Base-by-base conservation (phyloP, 805 yeast genomes). In the Saccharomycopsis malanga region DNA sequence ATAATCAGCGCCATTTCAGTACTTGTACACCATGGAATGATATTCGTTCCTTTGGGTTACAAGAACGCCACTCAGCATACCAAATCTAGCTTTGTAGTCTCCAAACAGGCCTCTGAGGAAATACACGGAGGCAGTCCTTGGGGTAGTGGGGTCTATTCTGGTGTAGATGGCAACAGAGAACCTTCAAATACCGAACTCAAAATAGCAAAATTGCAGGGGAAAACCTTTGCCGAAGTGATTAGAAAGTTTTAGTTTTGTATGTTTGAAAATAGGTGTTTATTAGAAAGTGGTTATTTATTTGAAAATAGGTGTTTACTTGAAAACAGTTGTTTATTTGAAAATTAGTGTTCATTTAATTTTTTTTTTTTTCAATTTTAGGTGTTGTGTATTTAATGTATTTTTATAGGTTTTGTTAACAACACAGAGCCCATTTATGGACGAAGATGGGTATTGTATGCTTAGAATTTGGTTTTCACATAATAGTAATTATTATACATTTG, bases 111-210 rank as follows among this genome's bases (percentile, higher is more conserved):
- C 63, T 59, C 81, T 50, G 72, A 70, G 17, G 89, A 81, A 67
- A 71, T 74, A 48, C 88, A 81, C 61, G 95, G 93, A 58, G 82
- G 83, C 57, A 76, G 89, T 46, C 76, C 94, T 44, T 87, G 87
- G 83, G 94, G 94, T 65, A 87, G 94, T 38, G 91, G 89, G 60
- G 70, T 85, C 48, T 71, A 74, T 55, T 86, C 94, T 30, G 89
- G 82, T 54, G 67, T 77, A 22, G 87, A 83, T 60, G 94, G 94
- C 57, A 75, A 87, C 36, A 80, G 89, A 71, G 65, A 62, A 55
- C 83, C 87, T 39, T 61, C 78, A 46, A 74, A 68, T 44, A 65
- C 76, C 54, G 95, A 85, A 69, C 68, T 77, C 64, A 70, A 72
- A 55, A 59, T 81, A 53, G 88, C 83, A 46, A 63, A 62, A 47